These are phyloP conservation scores for Cunninghamia lanceolata DNA, from an alignment of 75 land plant species.

Conservation along the genomic window DNA sequence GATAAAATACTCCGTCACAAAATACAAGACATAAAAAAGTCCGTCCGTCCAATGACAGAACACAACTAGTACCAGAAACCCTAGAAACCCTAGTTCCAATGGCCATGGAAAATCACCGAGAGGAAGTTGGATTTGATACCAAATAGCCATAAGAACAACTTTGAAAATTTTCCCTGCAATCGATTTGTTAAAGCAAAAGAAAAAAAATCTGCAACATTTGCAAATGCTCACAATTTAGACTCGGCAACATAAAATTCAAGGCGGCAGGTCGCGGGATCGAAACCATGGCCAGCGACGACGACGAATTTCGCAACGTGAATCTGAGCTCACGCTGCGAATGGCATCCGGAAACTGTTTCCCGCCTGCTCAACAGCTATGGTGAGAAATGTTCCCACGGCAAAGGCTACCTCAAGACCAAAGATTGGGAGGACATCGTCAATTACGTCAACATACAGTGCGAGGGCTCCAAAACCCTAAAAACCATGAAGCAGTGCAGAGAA, in stretches of 20 bases:
- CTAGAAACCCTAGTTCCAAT: background rate
- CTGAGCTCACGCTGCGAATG: slow-evolving; percentile 17
- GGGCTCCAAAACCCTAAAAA: slow-evolving; percentile 31
- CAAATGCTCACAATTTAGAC: background rate
- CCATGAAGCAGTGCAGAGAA: slow-evolving; percentile 47
- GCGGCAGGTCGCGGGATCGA: background rate
- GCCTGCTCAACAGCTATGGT: slow-evolving; percentile 20
- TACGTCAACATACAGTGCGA: slow-evolving; percentile 30
- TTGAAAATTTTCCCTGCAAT: background rate
- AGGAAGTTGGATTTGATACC: background rate
- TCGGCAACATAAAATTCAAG: background rate
- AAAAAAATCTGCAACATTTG: background rate
- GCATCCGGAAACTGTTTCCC: slow-evolving; percentile 18
- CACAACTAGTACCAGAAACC: background rate
- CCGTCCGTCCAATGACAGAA: slow-evolving; percentile 14
- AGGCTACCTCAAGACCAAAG: slow-evolving; percentile 35
- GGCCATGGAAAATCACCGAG: background rate
- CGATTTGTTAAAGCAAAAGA: background rate
- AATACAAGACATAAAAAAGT: slow-evolving; percentile 6
- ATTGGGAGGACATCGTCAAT: slow-evolving; percentile 44
- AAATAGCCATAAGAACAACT: background rate
- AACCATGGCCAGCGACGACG: slow-evolving; percentile 11
- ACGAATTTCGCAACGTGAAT: background rate
- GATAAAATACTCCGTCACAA: slow-evolving; percentile 8
- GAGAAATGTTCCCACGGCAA: slow-evolving; percentile 18